A percentile compares a stretch with the other conserved stretches of the same genome.
Conservation (phyloP, 2,329 filamentous ascomycete species). For the Tolypocladium pustulatum region DNA sequence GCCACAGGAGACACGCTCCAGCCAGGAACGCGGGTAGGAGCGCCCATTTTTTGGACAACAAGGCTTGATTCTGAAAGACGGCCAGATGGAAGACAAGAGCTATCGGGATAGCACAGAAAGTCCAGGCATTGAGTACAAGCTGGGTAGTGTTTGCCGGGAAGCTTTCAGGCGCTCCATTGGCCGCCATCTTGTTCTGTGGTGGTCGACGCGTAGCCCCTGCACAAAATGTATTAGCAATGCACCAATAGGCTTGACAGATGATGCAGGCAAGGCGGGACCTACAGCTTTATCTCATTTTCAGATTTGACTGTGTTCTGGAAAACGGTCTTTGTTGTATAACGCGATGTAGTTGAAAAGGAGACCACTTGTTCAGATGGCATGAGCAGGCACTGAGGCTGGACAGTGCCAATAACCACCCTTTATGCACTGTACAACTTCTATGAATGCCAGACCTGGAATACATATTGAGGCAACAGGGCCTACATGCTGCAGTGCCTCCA, state of each 20-base stretch:
- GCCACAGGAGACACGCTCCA: constrained; percentile 11
- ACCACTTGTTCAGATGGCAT: neutral
- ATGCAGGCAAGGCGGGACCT: neutral
- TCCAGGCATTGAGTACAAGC: constrained; percentile 1
- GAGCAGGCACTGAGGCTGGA: neutral
- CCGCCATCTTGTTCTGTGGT: constrained; percentile 1
- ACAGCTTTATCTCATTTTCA: neutral
- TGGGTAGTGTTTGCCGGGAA: neutral
- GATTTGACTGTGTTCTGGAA: neutral
- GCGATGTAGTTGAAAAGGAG: neutral
- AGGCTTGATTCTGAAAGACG: neutral
- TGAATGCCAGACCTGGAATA: no score
- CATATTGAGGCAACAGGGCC: neutral
- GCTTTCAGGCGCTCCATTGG: neutral
- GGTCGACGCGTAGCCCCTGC: neutral
- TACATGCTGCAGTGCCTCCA: neutral
- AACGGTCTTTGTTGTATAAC: neutral
- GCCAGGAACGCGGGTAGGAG: constrained; percentile 9
- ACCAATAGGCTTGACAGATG: neutral
- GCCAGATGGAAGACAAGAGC: constrained; percentile 1
- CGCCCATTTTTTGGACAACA: neutral
- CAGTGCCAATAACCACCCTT: neutral
- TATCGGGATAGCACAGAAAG: constrained; percentile 1
- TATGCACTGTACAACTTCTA: neutral
- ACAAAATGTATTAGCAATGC: neutral